Base-by-base conservation (phyloP, 2,329 filamentous ascomycete species). In the Pseudogymnoascus sp. region DNA sequence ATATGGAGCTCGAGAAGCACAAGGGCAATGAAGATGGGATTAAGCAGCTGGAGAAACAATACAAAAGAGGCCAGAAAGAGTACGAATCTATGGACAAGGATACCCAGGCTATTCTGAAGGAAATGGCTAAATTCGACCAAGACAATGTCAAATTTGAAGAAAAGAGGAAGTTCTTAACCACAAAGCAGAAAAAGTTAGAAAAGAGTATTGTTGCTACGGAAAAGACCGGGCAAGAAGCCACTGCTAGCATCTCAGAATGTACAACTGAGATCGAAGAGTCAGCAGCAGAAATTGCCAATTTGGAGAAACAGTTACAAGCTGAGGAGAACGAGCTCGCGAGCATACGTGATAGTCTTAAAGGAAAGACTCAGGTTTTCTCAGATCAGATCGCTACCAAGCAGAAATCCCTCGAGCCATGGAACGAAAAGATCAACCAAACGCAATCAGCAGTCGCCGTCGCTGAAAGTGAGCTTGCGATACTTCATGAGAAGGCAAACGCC, bases 91-190 rank as follows among this genome's bases (percentile, higher is more conserved):
- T 96, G 67, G 91, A 96, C 69, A 93, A 96, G 75, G 83, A 90
- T 61, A 87, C 88, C 0, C 90, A 97, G 69, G 81, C 80, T 26
- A 81, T 96, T 62, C 78, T 88, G 65, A 96, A 96, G 73, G 91
- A 97, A 73, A 87, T 95, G 77, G 87, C 91, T 50, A 93, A 93
- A 72, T 92, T 96, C 66, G 96, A 99, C 72, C 96, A 97, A 73
- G 95, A 97, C 72, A 87, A 88, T 21, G 95, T 99, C 76, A 99
- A 99, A 73, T 93, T 96, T 68, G 93, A 97, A 68, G 96, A 99
- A 76, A 97, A 97, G 80, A 88, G 89, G 74, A 99, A 99, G 74
- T 97, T 97, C 75, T 78, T 99, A 68, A 80, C 84, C 1, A 88
- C 88, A 71, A 99, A 99, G 78, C 88, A 90, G 70, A 96, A 95